A percentile compares a stretch with the other conserved stretches of the same genome.
Conservation (phyloP, 2,329 filamentous ascomycete genomes). For the Aspergillus chevalieri region DNA sequence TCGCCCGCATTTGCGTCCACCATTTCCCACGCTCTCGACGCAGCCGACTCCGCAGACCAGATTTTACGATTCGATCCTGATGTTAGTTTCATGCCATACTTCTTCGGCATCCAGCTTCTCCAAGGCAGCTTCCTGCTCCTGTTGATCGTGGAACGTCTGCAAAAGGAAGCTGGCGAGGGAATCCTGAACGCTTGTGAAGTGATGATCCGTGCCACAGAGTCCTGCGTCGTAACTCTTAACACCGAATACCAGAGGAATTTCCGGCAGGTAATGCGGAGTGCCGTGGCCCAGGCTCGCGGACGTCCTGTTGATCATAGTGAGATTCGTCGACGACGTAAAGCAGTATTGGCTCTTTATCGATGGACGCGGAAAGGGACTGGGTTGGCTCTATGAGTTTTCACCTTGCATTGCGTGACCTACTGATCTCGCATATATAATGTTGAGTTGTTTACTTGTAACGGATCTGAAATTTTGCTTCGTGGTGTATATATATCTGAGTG, state of each 20-base stretch:
- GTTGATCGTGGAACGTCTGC: slow-evolving; percentile 81
- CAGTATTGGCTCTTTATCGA: slow-evolving; percentile 77
- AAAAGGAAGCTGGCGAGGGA: slow-evolving; percentile 75
- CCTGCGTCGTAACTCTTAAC: slow-evolving; percentile 83
- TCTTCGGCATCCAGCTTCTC: slow-evolving; percentile 87
- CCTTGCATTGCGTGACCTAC: too few relatives aligned
- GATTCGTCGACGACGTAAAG: slow-evolving; percentile 74
- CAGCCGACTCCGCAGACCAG: slow-evolving; percentile 77
- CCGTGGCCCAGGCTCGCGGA: slow-evolving; percentile 78
- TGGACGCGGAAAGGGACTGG: slow-evolving; percentile 91
- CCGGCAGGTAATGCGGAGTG: slow-evolving; percentile 89
- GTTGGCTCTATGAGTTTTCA: slow-evolving; percentile 49
- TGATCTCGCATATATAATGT: neutral
- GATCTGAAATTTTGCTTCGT: too few relatives aligned
- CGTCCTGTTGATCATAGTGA: slow-evolving; percentile 79
- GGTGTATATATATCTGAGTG: too few relatives aligned
- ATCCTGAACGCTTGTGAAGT: slow-evolving; percentile 87
- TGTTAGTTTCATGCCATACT: slow-evolving; percentile 93
- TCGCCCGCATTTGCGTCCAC: slow-evolving; percentile 81
- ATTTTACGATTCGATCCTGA: slow-evolving; percentile 89
- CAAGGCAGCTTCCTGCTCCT: slow-evolving; percentile 85
- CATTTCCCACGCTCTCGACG: slow-evolving; percentile 80
- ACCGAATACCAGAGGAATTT: slow-evolving; percentile 96
- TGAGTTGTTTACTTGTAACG: too few relatives aligned
- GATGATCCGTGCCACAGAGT: slow-evolving; percentile 85